phyloP scores from a whole-genome alignment of 2,329 filamentous ascomycete genomes.

The Pseudocercospora eumusae region DNA sequence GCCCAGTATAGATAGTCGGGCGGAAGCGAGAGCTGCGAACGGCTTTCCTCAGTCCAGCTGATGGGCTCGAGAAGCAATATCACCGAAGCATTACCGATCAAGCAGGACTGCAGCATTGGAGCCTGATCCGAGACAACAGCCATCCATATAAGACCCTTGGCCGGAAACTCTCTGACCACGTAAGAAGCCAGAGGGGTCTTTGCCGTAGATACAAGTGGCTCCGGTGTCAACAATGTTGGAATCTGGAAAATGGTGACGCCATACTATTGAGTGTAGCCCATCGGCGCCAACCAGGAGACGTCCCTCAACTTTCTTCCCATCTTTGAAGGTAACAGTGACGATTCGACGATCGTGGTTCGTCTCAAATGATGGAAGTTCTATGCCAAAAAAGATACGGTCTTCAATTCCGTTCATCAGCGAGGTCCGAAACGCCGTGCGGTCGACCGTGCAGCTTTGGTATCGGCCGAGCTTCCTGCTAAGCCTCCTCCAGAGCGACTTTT shows the following conservation, averaged over 20 bases:
- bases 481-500: slow-evolving; percentile 27
- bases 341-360: slow-evolving; percentile 12
- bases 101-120: slow-evolving; percentile 28
- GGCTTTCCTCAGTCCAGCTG: slow-evolving; percentile 23
- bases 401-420: slow-evolving; percentile 29
- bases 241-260: slow-evolving; percentile 27
- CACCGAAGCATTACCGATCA: slow-evolving; percentile 29
- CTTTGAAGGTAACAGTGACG: slow-evolving; percentile 24
- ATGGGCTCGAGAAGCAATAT: slow-evolving; percentile 30
- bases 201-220: slow-evolving; percentile 31
- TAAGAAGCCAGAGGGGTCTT: slow-evolving; percentile 29
- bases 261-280: slow-evolving; percentile 30
- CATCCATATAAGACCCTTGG: slow-evolving; percentile 28
- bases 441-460: slow-evolving; percentile 26
- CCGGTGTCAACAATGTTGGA: slow-evolving; percentile 28
- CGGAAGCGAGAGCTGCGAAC: slow-evolving; percentile 22
- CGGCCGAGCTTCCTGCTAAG: slow-evolving; percentile 22
- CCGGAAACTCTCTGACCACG: slow-evolving; percentile 23
- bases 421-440: slow-evolving; percentile 26
- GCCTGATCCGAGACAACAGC: slow-evolving; percentile 24
- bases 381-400: slow-evolving; percentile 27
- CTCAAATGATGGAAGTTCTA: slow-evolving; percentile 23
- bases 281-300: slow-evolving; percentile 31
- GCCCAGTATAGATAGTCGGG: slow-evolving; percentile 32
- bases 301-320: slow-evolving; percentile 20